Base-by-base conservation (phyloP, 1,284 basidiomycete genomes). In the Pseudozyma hubeiensis region DNA sequence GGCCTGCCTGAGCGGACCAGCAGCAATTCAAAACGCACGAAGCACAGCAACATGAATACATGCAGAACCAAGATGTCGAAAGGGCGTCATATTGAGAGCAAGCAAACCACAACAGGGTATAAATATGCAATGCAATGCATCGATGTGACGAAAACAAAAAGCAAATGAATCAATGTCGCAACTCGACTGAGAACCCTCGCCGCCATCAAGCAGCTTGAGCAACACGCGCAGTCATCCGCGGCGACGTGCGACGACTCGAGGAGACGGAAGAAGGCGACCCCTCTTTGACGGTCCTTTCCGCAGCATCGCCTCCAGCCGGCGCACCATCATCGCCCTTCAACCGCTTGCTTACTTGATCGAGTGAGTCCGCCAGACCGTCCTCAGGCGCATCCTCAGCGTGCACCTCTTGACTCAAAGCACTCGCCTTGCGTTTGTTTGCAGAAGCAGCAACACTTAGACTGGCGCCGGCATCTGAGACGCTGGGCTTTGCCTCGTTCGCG, bases 391-490 rank as follows among this genome's bases (percentile, higher is more conserved):
- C 53, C 14, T 64, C 72, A 17, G 52, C 53, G 19, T 50, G 53
- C 41, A 70, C 61, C 47, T 68, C 73, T 41, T 75, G 68, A 41
- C 68, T 75, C 13, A 75, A 55, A 0, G 68, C 64, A 44, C 68
- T 75, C 7, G 73, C 68, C 48, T 75, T 75, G 52, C 73, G 64
- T 49, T 75, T 75, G 34, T 49, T 43, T 5, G 52, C 62, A 14
- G 53, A 24, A 24, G 24, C 24, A 24, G 24, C 40, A 10, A 48
- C 51, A 17, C 30, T 6, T 7, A 44, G 46, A 6, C 24, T 47
- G n/a, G 31, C 29, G 29, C 57, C 61, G 7, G 40, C 45, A 33
- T 45, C 50, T n/a, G 49, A 34, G 7, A 45, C 44, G 8, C 5
- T 48, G 13, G 37, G 14, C 37, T 54, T 53, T 14, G 10, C 8